These are phyloP conservation scores for Collybia mongolica DNA, from an alignment of 768 basidiomycete species.

Conservation along the genomic window DNA sequence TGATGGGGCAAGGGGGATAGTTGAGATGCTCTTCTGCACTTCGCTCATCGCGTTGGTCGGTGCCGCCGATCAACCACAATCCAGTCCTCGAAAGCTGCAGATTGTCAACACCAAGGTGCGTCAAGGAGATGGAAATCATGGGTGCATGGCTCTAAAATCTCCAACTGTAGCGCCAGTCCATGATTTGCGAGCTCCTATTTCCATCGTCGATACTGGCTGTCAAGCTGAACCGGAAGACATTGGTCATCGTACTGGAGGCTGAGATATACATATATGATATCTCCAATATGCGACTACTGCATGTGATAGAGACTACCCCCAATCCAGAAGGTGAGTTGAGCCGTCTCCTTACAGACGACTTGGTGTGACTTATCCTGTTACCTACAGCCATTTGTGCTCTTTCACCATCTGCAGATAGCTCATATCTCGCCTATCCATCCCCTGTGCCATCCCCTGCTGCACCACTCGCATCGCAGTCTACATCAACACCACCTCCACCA, in stretches of 20 bases:
- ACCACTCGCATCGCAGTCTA: conserved; percentile 39
- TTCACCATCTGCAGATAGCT: conserved; percentile 89
- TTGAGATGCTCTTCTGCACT: conserved; percentile 99
- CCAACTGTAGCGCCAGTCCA: conserved; percentile 77
- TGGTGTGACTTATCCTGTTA: conserved; percentile 1
- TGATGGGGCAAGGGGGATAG: conserved; percentile 93
- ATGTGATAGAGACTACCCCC: conserved; percentile 95
- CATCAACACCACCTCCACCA: conserved; percentile 37
- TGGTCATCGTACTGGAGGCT: conserved; percentile 94
- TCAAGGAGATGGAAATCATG: neutral
- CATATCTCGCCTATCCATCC: conserved; percentile 95
- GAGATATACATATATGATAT: conserved; percentile 99
- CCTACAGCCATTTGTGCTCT: conserved; percentile 88
- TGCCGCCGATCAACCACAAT: conserved; percentile 87
- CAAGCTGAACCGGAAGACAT: conserved; percentile 94
- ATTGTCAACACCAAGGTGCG: conserved; percentile 98
- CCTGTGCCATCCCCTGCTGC: conserved; percentile 84
- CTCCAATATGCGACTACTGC: conserved; percentile 94
- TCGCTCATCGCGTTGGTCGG: conserved; percentile 97
- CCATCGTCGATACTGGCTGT: conserved; percentile 97
- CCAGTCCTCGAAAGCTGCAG: conserved; percentile 90
- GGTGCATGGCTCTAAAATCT: neutral
- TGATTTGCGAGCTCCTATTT: conserved; percentile 98
- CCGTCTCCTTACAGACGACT: neutral
- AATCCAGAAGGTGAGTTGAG: conserved; percentile 82